Base-by-base conservation (phyloP, 768 basidiomycete species). In the Amanita pallidorosea region DNA sequence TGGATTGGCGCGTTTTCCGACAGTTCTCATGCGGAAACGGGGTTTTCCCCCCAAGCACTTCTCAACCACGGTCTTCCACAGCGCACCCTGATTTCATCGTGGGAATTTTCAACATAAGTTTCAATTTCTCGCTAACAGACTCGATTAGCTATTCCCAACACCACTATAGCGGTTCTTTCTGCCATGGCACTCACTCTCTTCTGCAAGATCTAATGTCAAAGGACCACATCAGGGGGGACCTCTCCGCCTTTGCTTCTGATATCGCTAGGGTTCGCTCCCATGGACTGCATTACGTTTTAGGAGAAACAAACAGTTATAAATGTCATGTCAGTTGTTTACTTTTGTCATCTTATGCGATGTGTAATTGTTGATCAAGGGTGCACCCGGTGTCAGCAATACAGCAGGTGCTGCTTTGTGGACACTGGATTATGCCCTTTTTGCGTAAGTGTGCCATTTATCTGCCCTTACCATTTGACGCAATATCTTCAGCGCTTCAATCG, bases 351-450 rank as follows among this genome's bases (percentile, higher is more conserved):
- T 8, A 8, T 6, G 11, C 11, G 42, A 33, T 27, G 6, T 18
- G 29, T 47, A 2, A 35, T 41, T n/a, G 7, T 31, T 11, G 36
- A 33, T 50, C 17, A 20, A 74, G 67, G 73, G 75, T 41, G 69
- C 74, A 12, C 69, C 74, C 41, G 78, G 77, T 2, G 81, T 82
- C 8, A 81, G 79, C 59, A 81, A 85, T 58, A 77, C 76, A 1
- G 83, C 77, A n/a, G 85, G 83, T 13, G 81, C 82, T 0, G 78
- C 80, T 15, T 62, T 86, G 17, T 85, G 83, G 83, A 69, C 73
- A 9, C 64, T 84, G 53, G 83, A 86, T 60, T 83, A 85, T 61
- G 67, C 73, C 1, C 65, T 87, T 3, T 81, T 73, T 57, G 79
- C 80, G 59, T 73, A 58, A 45, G 58, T 17, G 23, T 11, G 4